Evolutionary conservation across 805 yeast species (phyloP).

Genomic region (Cyberlindnera nakhonratchasimensis): DNA sequence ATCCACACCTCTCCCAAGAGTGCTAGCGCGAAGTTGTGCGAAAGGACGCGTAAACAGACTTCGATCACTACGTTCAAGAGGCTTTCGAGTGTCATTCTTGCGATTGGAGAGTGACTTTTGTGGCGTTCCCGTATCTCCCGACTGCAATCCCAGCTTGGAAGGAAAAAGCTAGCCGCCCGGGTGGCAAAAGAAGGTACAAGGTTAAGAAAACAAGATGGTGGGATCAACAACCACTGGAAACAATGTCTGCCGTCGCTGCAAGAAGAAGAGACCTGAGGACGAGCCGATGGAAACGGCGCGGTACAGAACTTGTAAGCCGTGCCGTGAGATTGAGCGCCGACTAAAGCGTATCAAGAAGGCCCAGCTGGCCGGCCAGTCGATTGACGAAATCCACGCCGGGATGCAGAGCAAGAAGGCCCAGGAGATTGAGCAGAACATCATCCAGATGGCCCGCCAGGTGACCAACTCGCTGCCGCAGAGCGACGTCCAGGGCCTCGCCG

Average conservation of each 20-base stretch:
- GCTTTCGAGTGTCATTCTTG: no score
- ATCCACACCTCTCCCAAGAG: no score
- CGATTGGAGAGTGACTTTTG: no score
- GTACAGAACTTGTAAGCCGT: constrained; percentile 30
- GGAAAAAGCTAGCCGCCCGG: no score
- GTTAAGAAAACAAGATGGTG: constrained; percentile 8
- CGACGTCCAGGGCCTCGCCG: constrained; percentile 10
- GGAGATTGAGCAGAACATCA: constrained; percentile 20
- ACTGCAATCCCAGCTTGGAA: no score
- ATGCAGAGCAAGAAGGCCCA: constrained; percentile 14
- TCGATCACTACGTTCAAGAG: no score
- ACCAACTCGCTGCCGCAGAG: constrained; percentile 11
- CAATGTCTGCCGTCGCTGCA: constrained; percentile 29
- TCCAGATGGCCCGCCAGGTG: constrained; percentile 20
- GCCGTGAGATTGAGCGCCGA: constrained; percentile 29
- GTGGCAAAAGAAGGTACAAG: constrained; percentile 2
- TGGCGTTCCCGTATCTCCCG: no score
- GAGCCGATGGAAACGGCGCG: constrained; percentile 30
- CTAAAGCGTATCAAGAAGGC: constrained; percentile 24
- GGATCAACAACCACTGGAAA: constrained; percentile 8
- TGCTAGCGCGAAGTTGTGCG: constrained; percentile 6
- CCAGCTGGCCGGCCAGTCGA: constrained; percentile 15
- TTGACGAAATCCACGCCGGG: constrained; percentile 14
- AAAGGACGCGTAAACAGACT: constrained; percentile 6
- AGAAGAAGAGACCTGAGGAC: constrained; percentile 30